Percentiles rank a stretch among this genome's conserved stretches.
Conservation (phyloP, 306 rosid species). For the Cercis canadensis region DNA sequence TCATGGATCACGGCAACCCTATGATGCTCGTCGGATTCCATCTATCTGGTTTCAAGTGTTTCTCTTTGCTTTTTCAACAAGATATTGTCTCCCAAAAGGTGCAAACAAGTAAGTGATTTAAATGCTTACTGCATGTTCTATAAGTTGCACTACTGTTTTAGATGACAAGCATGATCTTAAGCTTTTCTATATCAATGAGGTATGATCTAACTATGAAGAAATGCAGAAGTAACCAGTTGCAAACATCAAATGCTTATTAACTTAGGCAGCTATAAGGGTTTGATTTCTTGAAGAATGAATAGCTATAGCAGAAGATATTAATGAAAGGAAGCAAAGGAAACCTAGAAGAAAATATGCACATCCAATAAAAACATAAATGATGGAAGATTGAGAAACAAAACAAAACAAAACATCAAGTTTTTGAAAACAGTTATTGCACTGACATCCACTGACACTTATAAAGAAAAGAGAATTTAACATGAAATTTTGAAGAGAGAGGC, state of each 20-base stretch:
- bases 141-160: neutral
- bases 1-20: conserved; percentile 77
- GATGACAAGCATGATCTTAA: neutral
- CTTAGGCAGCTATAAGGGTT: conserved; percentile 6
- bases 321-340: neutral
- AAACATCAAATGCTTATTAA: conserved; percentile 3
- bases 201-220: conserved; percentile 25
- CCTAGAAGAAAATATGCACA: conserved; percentile 1
- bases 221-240: neutral
- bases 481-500: conserved; percentile 22
- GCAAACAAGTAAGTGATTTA: neutral
- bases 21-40: conserved; percentile 41
- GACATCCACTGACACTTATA: conserved; percentile 21
- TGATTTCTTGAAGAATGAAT: conserved; percentile 4
- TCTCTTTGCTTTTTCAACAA: conserved; percentile 1
- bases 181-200: neutral
- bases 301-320: neutral
- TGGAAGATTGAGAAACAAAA: conserved; percentile 24
- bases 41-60: neutral
- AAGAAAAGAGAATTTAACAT: neutral
- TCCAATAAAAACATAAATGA: conserved; percentile 17
- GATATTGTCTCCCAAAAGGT: neutral
- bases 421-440: conserved; percentile 7
- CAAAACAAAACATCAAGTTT: conserved; percentile 5
- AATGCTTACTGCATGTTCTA: neutral